Base-by-base conservation (phyloP, 2,329 filamentous ascomycete genomes). In the Laburnicola sp. region DNA sequence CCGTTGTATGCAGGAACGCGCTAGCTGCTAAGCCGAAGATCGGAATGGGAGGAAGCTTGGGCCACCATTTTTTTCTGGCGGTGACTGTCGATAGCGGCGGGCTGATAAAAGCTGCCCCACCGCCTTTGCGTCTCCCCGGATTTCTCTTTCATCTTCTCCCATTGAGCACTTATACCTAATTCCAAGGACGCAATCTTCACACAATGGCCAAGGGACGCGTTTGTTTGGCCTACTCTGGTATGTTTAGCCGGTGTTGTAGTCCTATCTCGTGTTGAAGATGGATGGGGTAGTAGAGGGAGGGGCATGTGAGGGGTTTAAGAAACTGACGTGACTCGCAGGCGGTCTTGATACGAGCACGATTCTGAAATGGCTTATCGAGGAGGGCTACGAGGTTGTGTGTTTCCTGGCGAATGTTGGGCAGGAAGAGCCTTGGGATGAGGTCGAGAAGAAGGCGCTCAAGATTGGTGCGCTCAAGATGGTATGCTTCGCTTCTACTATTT, bases 361-460 rank as follows among this genome's bases (percentile, higher is more conserved):
- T 45, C 54, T 71, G 50, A 58, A 60, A 66, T 71, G 68, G 69
- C 68, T 73, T 49, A 69, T 68, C 39, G 63, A 83, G 66, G 71
- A 83, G 67, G 79, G 76, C 51, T 84, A 84, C 65, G 80, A 82
- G 64, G 86, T 88, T 59, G 80, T 87, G 62, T 83, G 81, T 74
- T 87, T 86, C 73, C 68, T 75, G 44, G 73, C 73, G 68, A 72
- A 75, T 53, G 72, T 75, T 38, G 88, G 88, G 51, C 87, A 90
- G 76, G 83, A 86, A 66, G 78, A 77, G 75, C 61, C 59, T 3
- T 70, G 65, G 68, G 69, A 72, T 31, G 68, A 71, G 63, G 89
- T 88, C 51, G 83, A 87, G 75, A 81, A 82, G 69, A 91, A 92
- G 81, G 87, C 87, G 48, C 68, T 84, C 57, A 82, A 82, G 73